Percentiles rank a stretch among this genome's conserved stretches.
Evolutionary conservation across 306 rosid species (phyloP).

Genomic region (Cicer pinnatifidum): DNA sequence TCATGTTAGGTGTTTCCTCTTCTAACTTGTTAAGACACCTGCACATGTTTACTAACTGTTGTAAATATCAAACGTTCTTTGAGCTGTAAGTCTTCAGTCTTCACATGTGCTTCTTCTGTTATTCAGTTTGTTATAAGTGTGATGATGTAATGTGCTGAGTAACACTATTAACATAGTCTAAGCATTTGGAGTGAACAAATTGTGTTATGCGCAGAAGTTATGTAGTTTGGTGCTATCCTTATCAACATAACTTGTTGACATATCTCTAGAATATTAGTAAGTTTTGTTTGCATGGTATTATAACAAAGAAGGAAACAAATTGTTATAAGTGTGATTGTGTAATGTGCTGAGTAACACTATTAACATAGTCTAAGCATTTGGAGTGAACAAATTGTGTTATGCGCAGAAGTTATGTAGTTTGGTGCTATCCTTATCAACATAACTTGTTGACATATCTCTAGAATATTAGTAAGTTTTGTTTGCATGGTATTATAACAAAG

Average conservation of each 20-base stretch:
- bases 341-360: not conserved
- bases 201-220: not conserved
- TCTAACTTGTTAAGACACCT: conserved; percentile 8
- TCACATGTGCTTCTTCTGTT: conserved; percentile 2
- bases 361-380: not conserved
- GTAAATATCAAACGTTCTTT: conserved; percentile 3
- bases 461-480: not conserved
- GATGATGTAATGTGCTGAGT: not conserved
- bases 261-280: not conserved
- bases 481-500: not conserved
- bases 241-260: not conserved
- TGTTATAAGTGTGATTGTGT: not conserved
- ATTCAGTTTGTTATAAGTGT: conserved; percentile 26
- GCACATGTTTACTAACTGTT: not conserved
- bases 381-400: not conserved
- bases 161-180: not conserved
- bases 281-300: not conserved
- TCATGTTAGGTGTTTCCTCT: not conserved
- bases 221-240: not conserved
- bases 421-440: not conserved
- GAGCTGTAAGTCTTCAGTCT: not conserved
- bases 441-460: not conserved
- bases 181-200: not conserved
- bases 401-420: not conserved
- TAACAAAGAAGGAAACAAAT: not conserved